Conservation (phyloP, 331 rosid genomes). For the Dryas integrifolia region DNA sequence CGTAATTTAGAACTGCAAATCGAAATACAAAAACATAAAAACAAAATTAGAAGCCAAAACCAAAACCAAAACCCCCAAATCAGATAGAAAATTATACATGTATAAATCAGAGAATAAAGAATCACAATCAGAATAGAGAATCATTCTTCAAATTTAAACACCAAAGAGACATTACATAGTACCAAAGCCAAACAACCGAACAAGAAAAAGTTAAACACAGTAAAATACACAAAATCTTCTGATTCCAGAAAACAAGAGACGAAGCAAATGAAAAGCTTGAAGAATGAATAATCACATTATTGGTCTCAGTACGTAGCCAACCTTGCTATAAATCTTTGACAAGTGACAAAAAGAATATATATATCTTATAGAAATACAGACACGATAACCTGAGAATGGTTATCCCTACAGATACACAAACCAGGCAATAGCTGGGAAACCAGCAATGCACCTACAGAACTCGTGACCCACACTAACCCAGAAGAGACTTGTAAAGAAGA, state of each 20-base stretch:
- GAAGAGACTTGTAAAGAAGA: conserved; percentile 2
- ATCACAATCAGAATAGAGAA: too few species aligned
- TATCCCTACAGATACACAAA: neutral
- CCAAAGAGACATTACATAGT: too few species aligned
- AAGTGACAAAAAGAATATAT: conserved; percentile 8
- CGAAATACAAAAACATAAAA: too few species aligned
- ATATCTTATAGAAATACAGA: neutral
- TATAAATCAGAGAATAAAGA: too few species aligned
- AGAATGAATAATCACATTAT: neutral
- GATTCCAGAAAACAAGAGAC: neutral
- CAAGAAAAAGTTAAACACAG: too few species aligned
- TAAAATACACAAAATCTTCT: neutral
- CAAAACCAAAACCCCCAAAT: too few species aligned
- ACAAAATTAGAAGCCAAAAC: too few species aligned
- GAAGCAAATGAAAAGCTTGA: neutral
- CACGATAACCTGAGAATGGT: neutral
- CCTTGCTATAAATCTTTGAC: neutral
- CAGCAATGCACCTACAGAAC: conserved; percentile 2
- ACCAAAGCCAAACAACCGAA: too few species aligned
- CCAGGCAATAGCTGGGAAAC: neutral
- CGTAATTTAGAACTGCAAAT: too few species aligned
- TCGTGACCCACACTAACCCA: conserved; percentile 1
- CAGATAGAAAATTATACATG: too few species aligned
- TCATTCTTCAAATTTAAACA: too few species aligned
- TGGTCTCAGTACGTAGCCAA: neutral